phyloP scores from a whole-genome alignment of 495 filamentous ascomycete genomes.

The Pseudomonodictys pantanalensis region DNA sequence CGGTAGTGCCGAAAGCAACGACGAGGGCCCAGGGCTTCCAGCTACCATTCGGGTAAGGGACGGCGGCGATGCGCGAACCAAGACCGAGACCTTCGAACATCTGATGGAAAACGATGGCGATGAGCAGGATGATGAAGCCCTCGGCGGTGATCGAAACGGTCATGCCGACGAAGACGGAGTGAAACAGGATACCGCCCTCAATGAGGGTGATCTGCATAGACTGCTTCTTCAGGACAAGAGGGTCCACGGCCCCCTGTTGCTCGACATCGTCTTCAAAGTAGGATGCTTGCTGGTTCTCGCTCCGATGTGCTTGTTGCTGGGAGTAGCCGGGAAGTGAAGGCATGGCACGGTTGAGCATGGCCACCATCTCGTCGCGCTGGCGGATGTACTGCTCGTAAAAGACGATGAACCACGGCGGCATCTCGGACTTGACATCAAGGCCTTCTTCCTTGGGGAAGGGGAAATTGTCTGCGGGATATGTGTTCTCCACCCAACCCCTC shows the following conservation, averaged over 20 bases:
- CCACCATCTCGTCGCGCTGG: conserved; percentile 51
- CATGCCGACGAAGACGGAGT: conserved; percentile 38
- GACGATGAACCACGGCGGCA: conserved; percentile 55
- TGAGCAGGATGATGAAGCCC: conserved; percentile 33
- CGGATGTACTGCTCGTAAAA: conserved; percentile 56
- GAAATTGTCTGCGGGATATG: conserved; percentile 22
- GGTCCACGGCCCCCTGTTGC: conserved; percentile 45
- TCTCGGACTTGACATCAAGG: conserved; percentile 45
- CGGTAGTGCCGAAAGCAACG: conserved; percentile 59
- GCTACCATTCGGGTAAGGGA: conserved; percentile 50
- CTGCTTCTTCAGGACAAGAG: conserved; percentile 49
- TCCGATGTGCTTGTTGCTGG: conserved; percentile 6
- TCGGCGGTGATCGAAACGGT: conserved; percentile 31
- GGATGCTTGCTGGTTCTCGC: conserved; percentile 18
- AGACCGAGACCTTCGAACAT: conserved; percentile 37
- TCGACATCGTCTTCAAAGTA: conserved; percentile 38
- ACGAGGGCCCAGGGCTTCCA: conserved; percentile 62
- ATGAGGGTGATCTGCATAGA: conserved; percentile 54
- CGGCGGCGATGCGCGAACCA: conserved; percentile 49
- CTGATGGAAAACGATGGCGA: conserved; percentile 37
- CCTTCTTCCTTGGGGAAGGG: conserved; percentile 21
- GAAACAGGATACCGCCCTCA: conserved; percentile 54
- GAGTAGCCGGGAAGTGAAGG: conserved; percentile 20
- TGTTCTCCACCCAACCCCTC: conserved; percentile 17
- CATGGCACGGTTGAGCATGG: conserved; percentile 43